Evolutionary conservation across 2,329 filamentous ascomycete genomes (phyloP).

Genomic region (Colletotrichum sp.): DNA sequence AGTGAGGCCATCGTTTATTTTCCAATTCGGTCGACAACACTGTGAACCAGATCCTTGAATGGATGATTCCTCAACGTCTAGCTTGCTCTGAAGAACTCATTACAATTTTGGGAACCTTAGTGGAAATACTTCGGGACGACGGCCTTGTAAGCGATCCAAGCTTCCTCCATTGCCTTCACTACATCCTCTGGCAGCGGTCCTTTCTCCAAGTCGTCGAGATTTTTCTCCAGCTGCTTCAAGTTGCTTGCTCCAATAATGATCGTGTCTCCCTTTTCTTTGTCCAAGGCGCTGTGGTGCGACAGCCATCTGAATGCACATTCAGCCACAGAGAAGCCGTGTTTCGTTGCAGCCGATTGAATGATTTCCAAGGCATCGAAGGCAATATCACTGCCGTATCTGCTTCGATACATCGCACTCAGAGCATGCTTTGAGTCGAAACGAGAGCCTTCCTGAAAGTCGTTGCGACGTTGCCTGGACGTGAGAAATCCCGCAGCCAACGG

Average conservation of each 20-base stretch:
- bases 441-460: not conserved
- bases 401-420: not conserved
- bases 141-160: not conserved
- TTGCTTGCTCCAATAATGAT: not conserved
- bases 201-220: not conserved
- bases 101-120: not conserved
- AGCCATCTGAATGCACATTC: not conserved
- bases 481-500: not conserved
- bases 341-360: not conserved
- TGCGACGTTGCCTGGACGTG: not conserved
- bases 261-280: not conserved
- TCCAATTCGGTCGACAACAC: no score
- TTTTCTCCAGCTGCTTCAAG: not conserved
- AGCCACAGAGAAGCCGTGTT: not conserved
- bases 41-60: no score
- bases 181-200: not conserved
- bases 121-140: not conserved
- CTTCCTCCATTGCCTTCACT: not conserved
- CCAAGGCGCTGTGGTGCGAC: not conserved
- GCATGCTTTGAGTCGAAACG: not conserved
- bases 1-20: fast-evolving
- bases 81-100: fast-evolving
- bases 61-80: fast-evolving
- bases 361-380: not conserved
- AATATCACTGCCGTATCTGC: not conserved